phyloP scores from a whole-genome alignment of 352 stramenopile species.

The Pythium aquatile region DNA sequence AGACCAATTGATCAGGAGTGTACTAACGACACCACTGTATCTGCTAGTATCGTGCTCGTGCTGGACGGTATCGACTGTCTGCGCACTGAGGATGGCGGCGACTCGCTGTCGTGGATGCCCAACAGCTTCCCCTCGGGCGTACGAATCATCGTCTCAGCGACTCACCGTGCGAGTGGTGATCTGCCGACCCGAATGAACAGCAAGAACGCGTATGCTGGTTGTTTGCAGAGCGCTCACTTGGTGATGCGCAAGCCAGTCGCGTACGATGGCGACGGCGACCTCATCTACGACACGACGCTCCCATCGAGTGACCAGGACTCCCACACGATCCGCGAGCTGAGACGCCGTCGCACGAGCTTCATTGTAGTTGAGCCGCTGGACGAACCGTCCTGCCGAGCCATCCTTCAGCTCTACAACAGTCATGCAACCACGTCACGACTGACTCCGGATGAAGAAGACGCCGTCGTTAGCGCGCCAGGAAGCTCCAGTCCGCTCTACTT shows the following conservation, averaged over 20 bases:
- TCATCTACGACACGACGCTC: slow-evolving; percentile 64
- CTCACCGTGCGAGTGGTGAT: slow-evolving; percentile 20
- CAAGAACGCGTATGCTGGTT: slow-evolving; percentile 5
- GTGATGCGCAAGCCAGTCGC: slow-evolving; percentile 48
- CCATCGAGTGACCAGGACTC: slow-evolving; percentile 46
- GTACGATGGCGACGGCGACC: slow-evolving; percentile 66
- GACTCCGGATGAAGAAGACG: slow-evolving; percentile 39
- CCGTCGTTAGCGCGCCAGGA: slow-evolving; percentile 42
- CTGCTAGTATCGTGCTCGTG: slow-evolving; percentile 68
- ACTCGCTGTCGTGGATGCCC: slow-evolving; percentile 83
- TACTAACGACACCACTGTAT: background rate
- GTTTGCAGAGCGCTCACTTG: slow-evolving; percentile 38
- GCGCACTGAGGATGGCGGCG: slow-evolving; percentile 73
- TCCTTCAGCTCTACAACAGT: slow-evolving; percentile 33
- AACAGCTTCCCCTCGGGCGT: slow-evolving; percentile 67
- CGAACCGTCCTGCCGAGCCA: slow-evolving; percentile 53
- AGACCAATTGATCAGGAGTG: no score
- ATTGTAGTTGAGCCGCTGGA: slow-evolving; percentile 71
- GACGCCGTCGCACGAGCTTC: slow-evolving; percentile 55
- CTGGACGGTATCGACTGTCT: slow-evolving; percentile 82
- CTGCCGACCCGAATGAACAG: slow-evolving; percentile 22
- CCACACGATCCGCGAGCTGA: slow-evolving; percentile 72
- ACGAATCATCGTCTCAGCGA: slow-evolving; percentile 72
- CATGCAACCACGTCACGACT: slow-evolving; percentile 14
- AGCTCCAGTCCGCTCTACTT: slow-evolving; percentile 74